These are phyloP conservation scores for Metarhizium robertsii DNA, from an alignment of 2,329 filamentous ascomycete genomes.

Conservation along the genomic window DNA sequence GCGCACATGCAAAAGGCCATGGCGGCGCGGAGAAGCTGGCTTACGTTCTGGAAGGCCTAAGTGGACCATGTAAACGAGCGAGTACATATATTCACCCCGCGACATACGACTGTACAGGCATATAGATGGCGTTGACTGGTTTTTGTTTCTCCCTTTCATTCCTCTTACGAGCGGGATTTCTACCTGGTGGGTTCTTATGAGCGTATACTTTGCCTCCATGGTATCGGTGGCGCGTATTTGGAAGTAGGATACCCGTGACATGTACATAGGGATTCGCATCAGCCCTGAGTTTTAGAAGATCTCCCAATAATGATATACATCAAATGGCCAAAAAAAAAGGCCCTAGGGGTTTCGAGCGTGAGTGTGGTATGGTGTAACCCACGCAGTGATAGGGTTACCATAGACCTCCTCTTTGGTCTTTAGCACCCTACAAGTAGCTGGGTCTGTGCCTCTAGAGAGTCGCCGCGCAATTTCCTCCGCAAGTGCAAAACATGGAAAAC, in stretches of 20 bases:
- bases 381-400: too few relatives aligned
- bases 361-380: too few relatives aligned
- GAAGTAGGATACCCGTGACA: background rate
- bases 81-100: background rate
- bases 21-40: slow-evolving; percentile 23
- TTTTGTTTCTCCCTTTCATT: background rate
- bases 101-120: background rate
- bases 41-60: slow-evolving; percentile 7
- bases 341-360: too few relatives aligned
- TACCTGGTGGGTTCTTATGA: too few relatives aligned
- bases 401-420: too few relatives aligned
- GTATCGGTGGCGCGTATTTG: background rate
- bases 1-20: slow-evolving; percentile 39
- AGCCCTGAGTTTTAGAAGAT: background rate
- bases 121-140: slow-evolving; percentile 6
- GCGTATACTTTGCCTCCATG: too few relatives aligned
- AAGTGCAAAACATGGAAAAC: too few relatives aligned
- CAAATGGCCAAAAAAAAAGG: too few relatives aligned
- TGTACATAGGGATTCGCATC: background rate
- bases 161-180: background rate
- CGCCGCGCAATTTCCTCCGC: too few relatives aligned
- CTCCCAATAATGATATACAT: background rate
- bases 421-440: too few relatives aligned
- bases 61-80: background rate
- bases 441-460: too few relatives aligned